Percentiles rank a stretch among this genome's conserved stretches.
phyloP scores from a whole-genome alignment of 208 protist genomes.

The Sergeia podlipaevii region DNA sequence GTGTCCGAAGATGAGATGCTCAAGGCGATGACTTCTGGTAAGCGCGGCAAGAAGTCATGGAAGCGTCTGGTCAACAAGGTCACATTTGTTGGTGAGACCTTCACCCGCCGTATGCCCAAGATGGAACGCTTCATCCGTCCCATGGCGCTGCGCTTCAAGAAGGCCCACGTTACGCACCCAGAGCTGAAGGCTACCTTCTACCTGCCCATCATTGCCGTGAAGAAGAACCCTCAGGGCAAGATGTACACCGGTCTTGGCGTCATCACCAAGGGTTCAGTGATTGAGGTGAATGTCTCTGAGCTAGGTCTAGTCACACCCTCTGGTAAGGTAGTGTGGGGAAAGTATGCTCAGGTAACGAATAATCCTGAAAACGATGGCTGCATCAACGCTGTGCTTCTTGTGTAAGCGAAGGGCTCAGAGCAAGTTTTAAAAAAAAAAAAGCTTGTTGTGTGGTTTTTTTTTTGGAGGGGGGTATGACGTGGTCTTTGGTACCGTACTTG shows the following conservation, averaged over 20 bases:
- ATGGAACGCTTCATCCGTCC: slow-evolving; percentile 99
- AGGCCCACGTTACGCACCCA: slow-evolving; percentile 99
- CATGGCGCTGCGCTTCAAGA: slow-evolving; percentile 98
- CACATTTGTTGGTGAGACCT: slow-evolving; percentile 99
- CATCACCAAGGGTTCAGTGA: slow-evolving; percentile 99
- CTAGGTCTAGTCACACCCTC: slow-evolving; percentile 99
- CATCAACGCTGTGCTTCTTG: slow-evolving; percentile 99
- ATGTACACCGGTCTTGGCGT: slow-evolving; percentile 99
- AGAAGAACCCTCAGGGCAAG: slow-evolving; percentile 99
- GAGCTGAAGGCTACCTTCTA: slow-evolving; percentile 99
- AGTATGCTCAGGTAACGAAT: slow-evolving; percentile 99
- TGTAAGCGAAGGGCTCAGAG: slow-evolving; percentile 81
- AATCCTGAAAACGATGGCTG: slow-evolving; percentile 99
- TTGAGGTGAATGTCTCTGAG: slow-evolving; percentile 99
- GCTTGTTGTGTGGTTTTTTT: not conserved
- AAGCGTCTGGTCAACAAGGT: slow-evolving; percentile 99
- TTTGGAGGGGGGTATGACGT: not conserved
- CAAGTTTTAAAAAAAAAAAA: not conserved
- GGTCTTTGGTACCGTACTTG: not conserved
- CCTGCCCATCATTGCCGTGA: slow-evolving; percentile 99
- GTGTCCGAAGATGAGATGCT: slow-evolving; percentile 99
- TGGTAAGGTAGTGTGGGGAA: slow-evolving; percentile 99
- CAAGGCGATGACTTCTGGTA: slow-evolving; percentile 95
- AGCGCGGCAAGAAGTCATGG: slow-evolving; percentile 97
- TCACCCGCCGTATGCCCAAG: slow-evolving; percentile 99